Conservation (phyloP, 805 yeast species). For the Dipodascus geniculatus region DNA sequence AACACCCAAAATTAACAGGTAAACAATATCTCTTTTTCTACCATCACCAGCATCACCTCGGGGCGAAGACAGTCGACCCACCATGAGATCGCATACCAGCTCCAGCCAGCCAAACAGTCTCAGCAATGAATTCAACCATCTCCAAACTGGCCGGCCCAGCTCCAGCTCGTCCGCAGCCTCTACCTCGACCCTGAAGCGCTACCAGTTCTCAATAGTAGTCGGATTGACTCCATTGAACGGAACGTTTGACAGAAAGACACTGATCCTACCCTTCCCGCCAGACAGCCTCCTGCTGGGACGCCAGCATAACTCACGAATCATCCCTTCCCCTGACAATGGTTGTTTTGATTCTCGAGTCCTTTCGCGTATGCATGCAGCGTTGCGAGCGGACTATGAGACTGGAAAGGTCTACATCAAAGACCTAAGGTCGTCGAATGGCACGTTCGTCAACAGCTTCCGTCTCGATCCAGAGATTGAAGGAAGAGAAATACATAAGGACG, state of each 20-base stretch:
- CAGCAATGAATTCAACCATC: neutral
- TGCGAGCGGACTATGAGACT: conserved; percentile 53
- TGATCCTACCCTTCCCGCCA: conserved; percentile 72
- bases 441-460: conserved; percentile 71
- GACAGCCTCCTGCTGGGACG: conserved; percentile 81
- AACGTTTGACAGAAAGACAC: conserved; percentile 68
- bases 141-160: neutral
- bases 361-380: conserved; percentile 86
- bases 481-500: conserved; percentile 63
- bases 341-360: conserved; percentile 89
- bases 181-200: conserved; percentile 11
- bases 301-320: conserved; percentile 47
- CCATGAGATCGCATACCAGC: neutral
- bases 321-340: conserved; percentile 65
- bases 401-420: conserved; percentile 72
- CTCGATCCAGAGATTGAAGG: conserved; percentile 41
- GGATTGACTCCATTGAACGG: conserved; percentile 67
- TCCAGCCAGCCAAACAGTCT: neutral
- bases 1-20: neutral
- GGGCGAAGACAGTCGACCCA: neutral
- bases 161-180: neutral
- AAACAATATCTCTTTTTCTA: neutral
- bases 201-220: conserved; percentile 36
- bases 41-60: too few relatives aligned
- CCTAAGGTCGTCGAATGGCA: conserved; percentile 87